Base-by-base conservation (phyloP, 1,284 basidiomycete species). In the Peniophora sp. region DNA sequence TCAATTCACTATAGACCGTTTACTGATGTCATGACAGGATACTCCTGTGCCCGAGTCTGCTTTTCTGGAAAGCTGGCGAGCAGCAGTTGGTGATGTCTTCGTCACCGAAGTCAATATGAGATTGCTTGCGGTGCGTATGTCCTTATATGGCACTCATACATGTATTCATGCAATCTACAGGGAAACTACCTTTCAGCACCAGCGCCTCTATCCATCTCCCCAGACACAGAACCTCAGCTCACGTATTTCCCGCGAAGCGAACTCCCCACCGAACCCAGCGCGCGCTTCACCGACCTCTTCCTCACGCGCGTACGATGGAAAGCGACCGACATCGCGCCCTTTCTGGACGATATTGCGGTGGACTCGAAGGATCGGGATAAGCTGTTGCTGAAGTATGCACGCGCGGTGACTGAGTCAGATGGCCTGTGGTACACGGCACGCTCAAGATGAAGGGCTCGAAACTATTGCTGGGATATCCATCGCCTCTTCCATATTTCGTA, bases 281-380 rank as follows among this genome's bases (percentile, higher is more conserved):
- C 80, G 11, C 83, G 92, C 14, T 96, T 96, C 68, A 65, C 78
- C 2, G 89, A 94, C 54, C 75, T 96, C 20, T 97, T 97, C 71
- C 72, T 89, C 46, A 85, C 83, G 3, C 80, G 86, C 2, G 54
- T 78, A 5, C 75, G 80, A 25, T 96, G 93, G 93, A 80, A 77
- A 58, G 78, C 75, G 2, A 81, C 85, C 8, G 91, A 95, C 22
- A 89, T 97, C 58, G 65, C 70, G 12, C 86, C 87, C 0, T 97
- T 94, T 67, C 68, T 97, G 12, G 69, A 74, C 8, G 92, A 92
- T 53, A 81, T 96, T 51, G 84, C 83, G 0, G 71, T 92, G 10
- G 82, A 89, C 62, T 70, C 71, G n/a, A 95, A 95, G 66, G 91
- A 91, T 58, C 73, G 86, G 45, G 93, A 97, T 61, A 92, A 85